These are phyloP conservation scores for Phytopythium montanum DNA, from an alignment of 352 stramenopile species.

Conservation along the genomic window DNA sequence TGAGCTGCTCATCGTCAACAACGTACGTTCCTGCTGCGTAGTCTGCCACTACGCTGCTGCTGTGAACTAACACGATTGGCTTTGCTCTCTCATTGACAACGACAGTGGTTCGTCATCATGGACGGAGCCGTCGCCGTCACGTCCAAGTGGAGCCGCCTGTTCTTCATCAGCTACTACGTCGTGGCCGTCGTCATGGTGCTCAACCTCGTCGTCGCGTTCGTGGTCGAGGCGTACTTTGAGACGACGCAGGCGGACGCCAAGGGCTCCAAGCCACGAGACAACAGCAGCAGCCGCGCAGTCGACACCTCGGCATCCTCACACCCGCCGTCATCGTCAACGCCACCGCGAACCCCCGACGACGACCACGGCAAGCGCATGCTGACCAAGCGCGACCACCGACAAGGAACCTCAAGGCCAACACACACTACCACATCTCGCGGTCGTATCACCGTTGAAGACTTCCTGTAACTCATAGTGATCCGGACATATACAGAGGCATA, in stretches of 20 bases:
- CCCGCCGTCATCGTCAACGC: not conserved
- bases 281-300: not conserved
- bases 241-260: not conserved
- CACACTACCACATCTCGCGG: not conserved
- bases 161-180: slow-evolving; percentile 73
- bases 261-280: not conserved
- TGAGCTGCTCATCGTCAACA: slow-evolving; percentile 74
- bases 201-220: slow-evolving; percentile 68
- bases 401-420: not conserved
- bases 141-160: slow-evolving; percentile 49
- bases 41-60: not conserved
- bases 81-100: not conserved
- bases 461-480: too few relatives aligned
- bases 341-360: not conserved
- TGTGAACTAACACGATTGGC: not conserved
- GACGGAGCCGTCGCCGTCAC: slow-evolving; percentile 56
- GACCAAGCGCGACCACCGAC: not conserved
- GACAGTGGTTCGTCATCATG: slow-evolving; percentile 66
- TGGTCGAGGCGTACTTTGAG: slow-evolving; percentile 60
- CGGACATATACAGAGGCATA: too few relatives aligned
- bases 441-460: not conserved
- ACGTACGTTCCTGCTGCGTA: slow-evolving; percentile 26
- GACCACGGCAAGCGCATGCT: slow-evolving; percentile 1
- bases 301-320: not conserved
- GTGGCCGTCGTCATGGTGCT: slow-evolving; percentile 69